Evolutionary conservation across 2,329 filamentous ascomycete species (phyloP).

Genomic region (Septoria petroselini): DNA sequence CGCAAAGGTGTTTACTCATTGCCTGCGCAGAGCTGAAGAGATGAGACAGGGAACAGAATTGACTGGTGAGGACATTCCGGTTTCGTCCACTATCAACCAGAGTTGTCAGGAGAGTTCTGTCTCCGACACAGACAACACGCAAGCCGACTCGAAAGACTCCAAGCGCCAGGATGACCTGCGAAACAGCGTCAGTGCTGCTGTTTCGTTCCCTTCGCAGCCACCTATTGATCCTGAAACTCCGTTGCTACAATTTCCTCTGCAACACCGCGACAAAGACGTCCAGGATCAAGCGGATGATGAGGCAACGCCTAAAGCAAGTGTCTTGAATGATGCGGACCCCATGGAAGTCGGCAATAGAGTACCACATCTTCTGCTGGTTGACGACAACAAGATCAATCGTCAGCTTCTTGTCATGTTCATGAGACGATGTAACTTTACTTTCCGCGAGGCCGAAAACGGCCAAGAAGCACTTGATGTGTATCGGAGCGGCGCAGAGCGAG

Average conservation of each 20-base stretch:
- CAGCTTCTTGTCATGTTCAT: conserved; percentile 31
- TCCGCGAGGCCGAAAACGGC: conserved; percentile 47
- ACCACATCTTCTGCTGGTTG: conserved; percentile 32
- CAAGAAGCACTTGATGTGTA: conserved; percentile 44
- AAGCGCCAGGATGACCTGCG: conserved; percentile 4
- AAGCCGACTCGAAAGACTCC: neutral
- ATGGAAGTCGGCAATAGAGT: conserved; percentile 11
- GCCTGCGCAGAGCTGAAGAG: conserved; percentile 30
- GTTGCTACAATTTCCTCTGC: conserved; percentile 11
- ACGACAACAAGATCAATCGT: conserved; percentile 38
- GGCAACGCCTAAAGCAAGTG: neutral
- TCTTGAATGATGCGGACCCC: neutral
- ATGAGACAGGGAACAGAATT: neutral
- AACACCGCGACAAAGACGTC: conserved; percentile 8
- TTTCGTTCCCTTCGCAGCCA: conserved; percentile 10
- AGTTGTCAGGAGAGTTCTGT: too few relatives aligned
- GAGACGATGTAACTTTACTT: conserved; percentile 37
- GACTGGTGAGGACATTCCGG: neutral
- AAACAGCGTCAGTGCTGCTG: conserved; percentile 13
- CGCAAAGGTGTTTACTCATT: conserved; percentile 37
- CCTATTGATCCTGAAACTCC: conserved; percentile 24
- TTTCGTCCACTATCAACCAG: neutral
- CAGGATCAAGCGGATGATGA: conserved; percentile 1
- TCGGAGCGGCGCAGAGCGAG: neutral
- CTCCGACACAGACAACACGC: too few relatives aligned